Evolutionary conservation across 306 rosid genomes (phyloP).

Genomic region (Begonia masoniana): DNA sequence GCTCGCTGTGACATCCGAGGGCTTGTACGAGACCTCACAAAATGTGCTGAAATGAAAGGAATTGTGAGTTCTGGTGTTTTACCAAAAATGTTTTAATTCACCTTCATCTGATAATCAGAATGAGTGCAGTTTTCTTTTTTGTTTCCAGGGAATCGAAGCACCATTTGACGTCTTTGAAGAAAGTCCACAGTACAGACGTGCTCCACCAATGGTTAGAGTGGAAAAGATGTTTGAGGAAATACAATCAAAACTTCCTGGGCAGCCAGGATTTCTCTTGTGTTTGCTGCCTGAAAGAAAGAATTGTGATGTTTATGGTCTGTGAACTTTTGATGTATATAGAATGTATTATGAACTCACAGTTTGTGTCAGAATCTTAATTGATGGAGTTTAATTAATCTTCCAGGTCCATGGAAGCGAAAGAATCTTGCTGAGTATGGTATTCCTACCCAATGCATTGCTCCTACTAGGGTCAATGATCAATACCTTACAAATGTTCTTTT

Average conservation of each 20-base stretch:
- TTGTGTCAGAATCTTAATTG: neutral
- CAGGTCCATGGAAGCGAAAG: slow-evolving; percentile 90
- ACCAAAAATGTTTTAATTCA: neutral
- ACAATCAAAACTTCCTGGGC: slow-evolving; percentile 54
- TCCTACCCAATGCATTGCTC: slow-evolving; percentile 81
- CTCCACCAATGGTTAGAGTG: slow-evolving; percentile 68
- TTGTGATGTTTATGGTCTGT: slow-evolving; percentile 74
- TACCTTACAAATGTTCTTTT: slow-evolving; percentile 73
- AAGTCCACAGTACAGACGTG: slow-evolving; percentile 42
- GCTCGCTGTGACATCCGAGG: slow-evolving; percentile 59
- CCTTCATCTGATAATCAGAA: neutral
- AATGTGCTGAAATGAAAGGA: slow-evolving; percentile 65
- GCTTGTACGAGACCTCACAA: slow-evolving; percentile 53
- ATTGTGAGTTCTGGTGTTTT: slow-evolving; percentile 36
- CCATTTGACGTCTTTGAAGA: slow-evolving; percentile 64
- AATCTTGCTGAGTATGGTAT: slow-evolving; percentile 66
- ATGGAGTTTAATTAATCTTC: slow-evolving; percentile 2
- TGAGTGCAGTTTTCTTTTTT: slow-evolving; percentile 2
- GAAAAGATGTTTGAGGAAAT: slow-evolving; percentile 67
- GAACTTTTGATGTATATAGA: neutral
- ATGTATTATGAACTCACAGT: neutral
- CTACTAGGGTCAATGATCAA: slow-evolving; percentile 66
- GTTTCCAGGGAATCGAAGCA: slow-evolving; percentile 29
- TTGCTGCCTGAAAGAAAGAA: slow-evolving; percentile 86
- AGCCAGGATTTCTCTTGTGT: slow-evolving; percentile 67